Evolutionary conservation across 441 rosid genomes (phyloP), one percentile per base, ranked within the genome.

Genomic region (Pelargonium myrrhifolium): DNA sequence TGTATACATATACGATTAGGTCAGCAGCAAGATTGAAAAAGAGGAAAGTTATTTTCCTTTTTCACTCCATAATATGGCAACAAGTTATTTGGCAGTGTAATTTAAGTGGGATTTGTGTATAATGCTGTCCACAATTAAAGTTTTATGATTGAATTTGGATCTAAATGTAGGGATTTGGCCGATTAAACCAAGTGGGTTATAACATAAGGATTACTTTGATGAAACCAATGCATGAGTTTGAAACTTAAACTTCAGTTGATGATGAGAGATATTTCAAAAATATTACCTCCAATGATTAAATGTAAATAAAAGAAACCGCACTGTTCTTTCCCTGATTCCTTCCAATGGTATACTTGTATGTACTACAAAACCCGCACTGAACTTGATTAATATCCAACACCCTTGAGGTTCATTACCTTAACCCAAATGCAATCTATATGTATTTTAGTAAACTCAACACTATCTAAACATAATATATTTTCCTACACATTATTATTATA

Each of bases 71-170:
- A 53, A 53, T 8, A 49, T 17, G 8, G 59, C 9, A 53, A 4
- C 9, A 55, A 55, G 60, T 20, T 10, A 55, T 14, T 18, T 6
- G 60, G 18, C 21, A 5, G 58, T 51, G 20, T 51, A 8, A 26
- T 56, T 4, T 31, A 31, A 31, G 37, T 9, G 61, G 60, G 60
- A 8, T 3, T 20, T 21, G 37, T 26, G 31, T 26, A 26, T 26
- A 26, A 26, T 4, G 31, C 2, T 18, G 24, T 55, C 21, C 26
- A 55, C 8, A 2, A 55, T 18, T 2, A 55, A 56, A 56, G 20
- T 14, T 20, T 56, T 2, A 56, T 56, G 28, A 28, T 56, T 56
- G 61, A 56, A 56, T 56, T 56, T 56, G 61, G 61, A 21, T 56
- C 12, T 31, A 15, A 5, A 18, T 49, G 18, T 49, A n/a, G 18